These are phyloP conservation scores for Aureobasidium subglaciale DNA, from an alignment of 2,329 filamentous ascomycete species.

Conservation along the genomic window DNA sequence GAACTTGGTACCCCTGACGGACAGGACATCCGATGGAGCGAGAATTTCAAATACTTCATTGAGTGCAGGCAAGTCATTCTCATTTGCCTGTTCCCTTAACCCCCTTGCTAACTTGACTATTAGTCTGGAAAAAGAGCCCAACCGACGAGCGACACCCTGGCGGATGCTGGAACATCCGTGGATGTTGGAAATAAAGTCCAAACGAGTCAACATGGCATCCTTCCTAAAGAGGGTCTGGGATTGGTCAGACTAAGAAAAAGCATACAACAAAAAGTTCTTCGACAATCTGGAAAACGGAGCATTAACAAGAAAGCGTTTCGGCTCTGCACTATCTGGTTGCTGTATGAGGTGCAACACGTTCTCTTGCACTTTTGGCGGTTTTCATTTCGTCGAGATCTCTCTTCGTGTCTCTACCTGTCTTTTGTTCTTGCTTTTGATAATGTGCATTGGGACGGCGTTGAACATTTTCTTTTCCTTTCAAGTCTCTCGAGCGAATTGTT, in stretches of 20 bases:
- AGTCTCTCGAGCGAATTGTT: neutral
- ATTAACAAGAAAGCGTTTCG: neutral
- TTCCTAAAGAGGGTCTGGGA: slow-evolving; percentile 96
- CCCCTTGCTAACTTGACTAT: slow-evolving; percentile 23
- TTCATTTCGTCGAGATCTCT: neutral
- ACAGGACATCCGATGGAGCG: slow-evolving; percentile 85
- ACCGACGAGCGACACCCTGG: slow-evolving; percentile 86
- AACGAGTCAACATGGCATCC: slow-evolving; percentile 95
- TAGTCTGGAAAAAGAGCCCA: slow-evolving; percentile 89
- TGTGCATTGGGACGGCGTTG: slow-evolving; percentile 2
- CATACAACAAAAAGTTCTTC: neutral
- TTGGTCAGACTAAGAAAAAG: slow-evolving; percentile 63
- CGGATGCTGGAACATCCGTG: slow-evolving; percentile 98
- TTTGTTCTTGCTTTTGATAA: neutral
- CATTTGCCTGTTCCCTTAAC: neutral
- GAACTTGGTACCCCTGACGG: slow-evolving; percentile 56
- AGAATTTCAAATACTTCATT: slow-evolving; percentile 98
- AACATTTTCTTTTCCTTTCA: neutral
- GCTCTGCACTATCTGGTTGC: neutral
- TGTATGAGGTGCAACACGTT: neutral
- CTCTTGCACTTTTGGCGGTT: neutral
- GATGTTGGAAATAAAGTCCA: slow-evolving; percentile 93
- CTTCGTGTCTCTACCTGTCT: neutral
- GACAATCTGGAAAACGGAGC: neutral
- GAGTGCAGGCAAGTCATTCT: slow-evolving; percentile 82